Evolutionary conservation across 805 yeast species (phyloP).

Genomic region (Nakazawaea molendinolei): DNA sequence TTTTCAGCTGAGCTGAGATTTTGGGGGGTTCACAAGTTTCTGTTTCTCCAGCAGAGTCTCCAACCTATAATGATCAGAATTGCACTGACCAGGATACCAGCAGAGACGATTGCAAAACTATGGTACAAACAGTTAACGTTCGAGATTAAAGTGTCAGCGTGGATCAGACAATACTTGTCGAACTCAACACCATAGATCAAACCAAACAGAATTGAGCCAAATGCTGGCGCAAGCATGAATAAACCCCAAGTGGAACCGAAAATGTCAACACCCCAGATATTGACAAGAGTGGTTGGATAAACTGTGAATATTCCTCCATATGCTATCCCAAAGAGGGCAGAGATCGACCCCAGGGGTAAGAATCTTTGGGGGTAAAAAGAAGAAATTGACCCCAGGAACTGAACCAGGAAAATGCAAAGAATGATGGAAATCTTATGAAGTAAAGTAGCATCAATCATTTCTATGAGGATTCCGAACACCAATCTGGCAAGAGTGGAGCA

Average conservation of each 20-base stretch:
- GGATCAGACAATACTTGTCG: slow-evolving; percentile 34
- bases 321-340: slow-evolving; percentile 55
- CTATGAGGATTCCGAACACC: slow-evolving; percentile 17
- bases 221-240: slow-evolving; percentile 82
- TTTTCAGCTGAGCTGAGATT: too few relatives aligned
- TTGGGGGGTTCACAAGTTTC: slow-evolving; percentile 8
- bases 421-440: slow-evolving; percentile 1
- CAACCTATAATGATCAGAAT: slow-evolving; percentile 10
- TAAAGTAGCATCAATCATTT: slow-evolving; percentile 7
- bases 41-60: slow-evolving; percentile 13
- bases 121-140: slow-evolving; percentile 11
- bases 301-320: slow-evolving; percentile 85
- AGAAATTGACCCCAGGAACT: slow-evolving; percentile 1
- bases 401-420: slow-evolving; percentile 4
- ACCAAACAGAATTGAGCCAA: slow-evolving; percentile 69
- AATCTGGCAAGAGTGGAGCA: slow-evolving; percentile 24
- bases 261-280: slow-evolving; percentile 81
- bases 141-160: slow-evolving; percentile 9
- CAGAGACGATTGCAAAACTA: slow-evolving; percentile 6
- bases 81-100: neutral
- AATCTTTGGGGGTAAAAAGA: neutral
- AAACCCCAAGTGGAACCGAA: slow-evolving; percentile 93
- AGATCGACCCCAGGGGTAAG: slow-evolving; percentile 13
- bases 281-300: slow-evolving; percentile 77
- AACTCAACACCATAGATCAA: slow-evolving; percentile 59